These are phyloP conservation scores for Pyrus bretschneideri DNA, from an alignment of 306 rosid species.

Conservation along the genomic window DNA sequence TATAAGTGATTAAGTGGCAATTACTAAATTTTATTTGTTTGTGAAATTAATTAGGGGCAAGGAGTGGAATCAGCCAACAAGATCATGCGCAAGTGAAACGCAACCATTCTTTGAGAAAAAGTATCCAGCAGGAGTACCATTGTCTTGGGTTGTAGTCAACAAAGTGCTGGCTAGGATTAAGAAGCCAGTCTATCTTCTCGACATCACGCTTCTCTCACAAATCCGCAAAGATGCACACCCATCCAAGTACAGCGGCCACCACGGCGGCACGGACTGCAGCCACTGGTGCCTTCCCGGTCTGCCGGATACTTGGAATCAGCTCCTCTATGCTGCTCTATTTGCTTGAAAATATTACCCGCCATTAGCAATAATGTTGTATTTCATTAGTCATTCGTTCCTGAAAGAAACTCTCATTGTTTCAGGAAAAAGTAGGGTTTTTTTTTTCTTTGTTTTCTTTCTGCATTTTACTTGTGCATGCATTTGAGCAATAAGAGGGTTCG, in stretches of 20 bases:
- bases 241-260: conserved; percentile 50
- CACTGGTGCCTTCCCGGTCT: conserved; percentile 98
- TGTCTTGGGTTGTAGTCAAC: conserved; percentile 74
- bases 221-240: conserved; percentile 88
- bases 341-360: conserved; percentile 10
- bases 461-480: conserved; percentile 33
- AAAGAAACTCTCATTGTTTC: conserved; percentile 17
- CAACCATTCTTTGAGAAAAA: conserved; percentile 57
- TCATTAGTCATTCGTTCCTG: conserved; percentile 10
- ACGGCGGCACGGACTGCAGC: conserved; percentile 61
- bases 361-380: not conserved
- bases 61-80: conserved; percentile 80
- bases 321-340: conserved; percentile 58
- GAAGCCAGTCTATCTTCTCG: conserved; percentile 70
- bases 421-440: not conserved
- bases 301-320: conserved; percentile 93
- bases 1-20: no score
- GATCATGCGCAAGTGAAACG: conserved; percentile 59
- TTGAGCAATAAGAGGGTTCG: conserved; percentile 42
- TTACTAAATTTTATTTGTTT: no score
- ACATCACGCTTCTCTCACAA: conserved; percentile 71
- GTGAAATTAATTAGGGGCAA: conserved; percentile 48
- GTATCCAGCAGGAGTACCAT: conserved; percentile 81
- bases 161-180: conserved; percentile 58
- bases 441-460: not conserved